Percentiles rank a stretch among this genome's conserved stretches.
Conservation (phyloP, 1,284 basidiomycete genomes). For the Earliella scabrosa region DNA sequence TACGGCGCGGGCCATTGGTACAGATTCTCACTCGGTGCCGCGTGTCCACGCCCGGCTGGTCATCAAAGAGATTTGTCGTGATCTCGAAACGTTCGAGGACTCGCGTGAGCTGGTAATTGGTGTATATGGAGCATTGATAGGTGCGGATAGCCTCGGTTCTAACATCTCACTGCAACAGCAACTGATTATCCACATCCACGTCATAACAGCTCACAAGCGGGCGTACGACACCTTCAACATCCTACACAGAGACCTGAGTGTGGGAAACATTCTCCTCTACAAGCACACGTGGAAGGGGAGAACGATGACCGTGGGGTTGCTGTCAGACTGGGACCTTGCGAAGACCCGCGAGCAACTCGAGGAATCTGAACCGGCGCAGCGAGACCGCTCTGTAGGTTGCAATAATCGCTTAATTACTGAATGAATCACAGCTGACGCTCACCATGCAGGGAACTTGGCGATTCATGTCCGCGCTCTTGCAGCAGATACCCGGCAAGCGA, state of each 20-base stretch:
- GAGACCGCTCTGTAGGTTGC: too few relatives aligned
- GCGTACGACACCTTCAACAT: too few relatives aligned
- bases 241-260: too few relatives aligned
- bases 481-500: neutral
- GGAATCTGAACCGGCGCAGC: neutral
- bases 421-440: neutral
- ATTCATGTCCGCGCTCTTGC: slow-evolving; percentile 1
- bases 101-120: neutral
- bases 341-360: neutral
- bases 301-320: neutral
- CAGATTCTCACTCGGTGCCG: neutral
- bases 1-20: too few relatives aligned
- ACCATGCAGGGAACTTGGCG: neutral
- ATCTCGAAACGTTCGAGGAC: neutral
- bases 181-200: too few relatives aligned
- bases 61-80: neutral
- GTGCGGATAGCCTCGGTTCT: neutral
- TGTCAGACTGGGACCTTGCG: slow-evolving; percentile 11
- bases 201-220: too few relatives aligned
- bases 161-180: too few relatives aligned
- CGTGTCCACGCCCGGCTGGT: neutral
- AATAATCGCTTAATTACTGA: too few relatives aligned
- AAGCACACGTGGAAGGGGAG: too few relatives aligned
- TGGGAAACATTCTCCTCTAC: too few relatives aligned
- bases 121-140: neutral